Percentiles rank a stretch among this genome's conserved stretches.
phyloP scores from a whole-genome alignment of 2,329 filamentous ascomycete species.

The Trichoderma hamatum region DNA sequence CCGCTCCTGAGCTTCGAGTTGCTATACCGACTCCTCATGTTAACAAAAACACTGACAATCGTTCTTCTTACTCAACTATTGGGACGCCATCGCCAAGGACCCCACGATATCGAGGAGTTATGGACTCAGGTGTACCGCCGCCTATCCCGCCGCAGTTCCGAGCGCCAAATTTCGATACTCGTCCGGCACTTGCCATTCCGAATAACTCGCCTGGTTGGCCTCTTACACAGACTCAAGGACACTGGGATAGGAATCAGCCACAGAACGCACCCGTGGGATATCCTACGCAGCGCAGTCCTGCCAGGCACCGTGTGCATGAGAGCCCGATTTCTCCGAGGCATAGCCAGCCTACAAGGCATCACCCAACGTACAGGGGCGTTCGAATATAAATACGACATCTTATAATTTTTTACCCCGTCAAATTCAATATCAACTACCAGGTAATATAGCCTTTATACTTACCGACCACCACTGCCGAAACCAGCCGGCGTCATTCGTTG shows the following conservation, averaged over 20 bases:
- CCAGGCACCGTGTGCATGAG: slow-evolving; percentile 43
- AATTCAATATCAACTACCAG: not conserved
- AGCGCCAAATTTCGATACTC: not conserved
- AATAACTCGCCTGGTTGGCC: not conserved
- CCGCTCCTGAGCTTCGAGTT: slow-evolving; percentile 35
- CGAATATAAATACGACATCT: slow-evolving; percentile 47
- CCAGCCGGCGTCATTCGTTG: not conserved
- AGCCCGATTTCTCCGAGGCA: slow-evolving; percentile 37
- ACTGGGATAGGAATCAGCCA: slow-evolving; percentile 3
- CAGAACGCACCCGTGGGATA: not conserved
- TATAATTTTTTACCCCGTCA: not conserved
- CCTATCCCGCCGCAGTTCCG: slow-evolving; percentile 25
- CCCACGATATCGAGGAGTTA: slow-evolving; percentile 19
- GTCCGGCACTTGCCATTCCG: not conserved
- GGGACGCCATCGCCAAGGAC: slow-evolving; percentile 28
- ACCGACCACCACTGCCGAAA: not conserved
- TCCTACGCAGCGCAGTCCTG: slow-evolving; percentile 36
- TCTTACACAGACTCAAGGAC: not conserved
- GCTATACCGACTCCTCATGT: slow-evolving; percentile 26
- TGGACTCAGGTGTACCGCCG: slow-evolving; percentile 23
- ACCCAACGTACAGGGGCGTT: slow-evolving; percentile 57
- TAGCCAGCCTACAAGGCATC: slow-evolving; percentile 58
- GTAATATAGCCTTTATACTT: not conserved
- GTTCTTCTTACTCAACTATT: slow-evolving; percentile 29
- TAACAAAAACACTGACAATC: slow-evolving; percentile 29